phyloP scores from a whole-genome alignment of 352 stramenopile genomes.

The Blastocystis sp. region DNA sequence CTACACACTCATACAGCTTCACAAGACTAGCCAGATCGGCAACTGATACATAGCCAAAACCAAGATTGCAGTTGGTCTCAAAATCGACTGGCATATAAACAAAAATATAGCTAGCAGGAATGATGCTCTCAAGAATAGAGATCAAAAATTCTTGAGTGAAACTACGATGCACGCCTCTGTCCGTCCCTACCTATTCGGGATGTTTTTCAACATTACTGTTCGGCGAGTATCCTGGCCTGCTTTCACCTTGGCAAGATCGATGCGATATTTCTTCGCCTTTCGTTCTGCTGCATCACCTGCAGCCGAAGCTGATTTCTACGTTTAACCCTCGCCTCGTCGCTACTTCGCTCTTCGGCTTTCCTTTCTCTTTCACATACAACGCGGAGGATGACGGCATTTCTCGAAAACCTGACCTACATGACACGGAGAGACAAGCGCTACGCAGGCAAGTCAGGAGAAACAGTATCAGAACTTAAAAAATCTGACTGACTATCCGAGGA shows the following conservation, averaged over 20 bases:
- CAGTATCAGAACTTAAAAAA: background rate
- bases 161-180: background rate
- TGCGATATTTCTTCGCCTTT: constrained; percentile 7
- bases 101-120: constrained; percentile 88
- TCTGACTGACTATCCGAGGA: background rate
- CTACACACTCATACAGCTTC: constrained; percentile 64
- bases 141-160: constrained; percentile 95
- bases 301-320: background rate
- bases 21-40: constrained; percentile 72
- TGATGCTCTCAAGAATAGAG: constrained; percentile 86
- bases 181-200: constrained; percentile 20
- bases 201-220: constrained; percentile 43
- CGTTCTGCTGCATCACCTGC: background rate
- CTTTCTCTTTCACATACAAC: background rate
- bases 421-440: background rate
- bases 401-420: background rate
- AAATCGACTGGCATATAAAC: constrained; percentile 99
- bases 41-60: constrained; percentile 99
- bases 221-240: background rate
- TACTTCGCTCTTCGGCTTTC: background rate
- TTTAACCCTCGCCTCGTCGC: background rate
- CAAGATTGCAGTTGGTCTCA: constrained; percentile 99
- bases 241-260: background rate
- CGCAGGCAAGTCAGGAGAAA: background rate
- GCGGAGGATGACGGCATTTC: background rate